Conservation (phyloP, 345 rosid genomes). For the Linum tenue region DNA sequence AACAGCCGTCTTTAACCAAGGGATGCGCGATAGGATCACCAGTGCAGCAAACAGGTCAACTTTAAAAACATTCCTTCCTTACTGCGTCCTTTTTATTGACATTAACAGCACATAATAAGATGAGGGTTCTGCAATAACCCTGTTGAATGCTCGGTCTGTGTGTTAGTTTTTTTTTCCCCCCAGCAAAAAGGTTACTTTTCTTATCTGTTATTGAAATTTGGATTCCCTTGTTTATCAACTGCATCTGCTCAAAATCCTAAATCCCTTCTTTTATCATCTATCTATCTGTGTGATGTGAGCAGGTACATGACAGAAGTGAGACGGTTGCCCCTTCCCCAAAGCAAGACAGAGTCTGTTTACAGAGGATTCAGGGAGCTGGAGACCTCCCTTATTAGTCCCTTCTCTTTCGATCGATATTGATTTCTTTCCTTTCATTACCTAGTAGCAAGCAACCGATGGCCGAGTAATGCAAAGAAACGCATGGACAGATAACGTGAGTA, state of each 20-base stretch:
- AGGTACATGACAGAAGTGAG: conserved; percentile 94
- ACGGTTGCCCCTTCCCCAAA: conserved; percentile 71
- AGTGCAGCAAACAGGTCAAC: conserved; percentile 79
- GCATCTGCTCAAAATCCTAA: neutral
- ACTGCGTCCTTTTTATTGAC: neutral
- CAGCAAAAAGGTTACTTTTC: too few relatives aligned
- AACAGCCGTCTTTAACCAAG: conserved; percentile 51
- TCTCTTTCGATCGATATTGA: conserved; percentile 39
- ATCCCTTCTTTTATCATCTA: neutral
- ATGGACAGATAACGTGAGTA: too few relatives aligned
- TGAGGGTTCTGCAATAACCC: neutral
- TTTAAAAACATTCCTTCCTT: conserved; percentile 4
- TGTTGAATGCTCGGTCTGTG: neutral
- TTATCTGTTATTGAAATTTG: neutral
- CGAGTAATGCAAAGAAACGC: too few relatives aligned
- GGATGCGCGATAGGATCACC: conserved; percentile 78
- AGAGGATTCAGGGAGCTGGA: conserved; percentile 81
- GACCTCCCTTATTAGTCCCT: conserved; percentile 64
- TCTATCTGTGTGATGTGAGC: conserved; percentile 15
- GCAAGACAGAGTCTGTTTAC: conserved; percentile 64
- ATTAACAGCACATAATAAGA: neutral
- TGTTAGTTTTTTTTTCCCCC: neutral
- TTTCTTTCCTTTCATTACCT: conserved; percentile 4
- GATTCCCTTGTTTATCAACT: neutral
- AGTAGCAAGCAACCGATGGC: too few relatives aligned